These are phyloP conservation scores for Picea glauca DNA, from an alignment of 75 land plant genomes.

Conservation along the genomic window DNA sequence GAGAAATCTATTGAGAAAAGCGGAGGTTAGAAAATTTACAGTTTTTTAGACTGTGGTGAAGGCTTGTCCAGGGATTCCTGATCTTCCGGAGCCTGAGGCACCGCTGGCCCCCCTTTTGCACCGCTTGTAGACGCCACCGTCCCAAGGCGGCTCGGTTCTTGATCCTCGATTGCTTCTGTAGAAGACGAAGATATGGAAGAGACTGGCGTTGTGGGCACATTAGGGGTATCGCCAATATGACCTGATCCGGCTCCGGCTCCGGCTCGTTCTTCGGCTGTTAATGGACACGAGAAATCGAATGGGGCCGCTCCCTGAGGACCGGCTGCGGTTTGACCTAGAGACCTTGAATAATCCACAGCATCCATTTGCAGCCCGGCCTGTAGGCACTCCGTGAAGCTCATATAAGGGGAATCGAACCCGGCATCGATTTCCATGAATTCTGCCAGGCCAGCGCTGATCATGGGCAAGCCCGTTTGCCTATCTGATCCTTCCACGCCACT, in stretches of 20 bases:
- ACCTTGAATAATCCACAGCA: background rate
- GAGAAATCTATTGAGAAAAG: background rate
- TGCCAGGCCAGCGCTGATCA: background rate
- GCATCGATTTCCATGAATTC: slow-evolving; percentile 7
- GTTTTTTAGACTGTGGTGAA: slow-evolving; percentile 32
- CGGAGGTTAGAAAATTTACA: slow-evolving; percentile 12
- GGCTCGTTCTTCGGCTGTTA: slow-evolving; percentile 14
- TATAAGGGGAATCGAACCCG: slow-evolving; percentile 17
- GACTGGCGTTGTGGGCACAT: slow-evolving; percentile 27
- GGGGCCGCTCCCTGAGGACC: slow-evolving; percentile 16
- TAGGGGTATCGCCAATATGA: background rate
- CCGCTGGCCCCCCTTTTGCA: background rate
- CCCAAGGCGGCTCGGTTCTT: slow-evolving; percentile 12
- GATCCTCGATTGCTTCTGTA: slow-evolving; percentile 25
- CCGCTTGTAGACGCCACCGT: background rate
- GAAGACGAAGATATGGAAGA: slow-evolving; percentile 45
- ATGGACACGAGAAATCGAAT: slow-evolving; percentile 20
- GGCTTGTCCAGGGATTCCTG: slow-evolving; percentile 8
- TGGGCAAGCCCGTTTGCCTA: background rate
- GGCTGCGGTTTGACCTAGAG: slow-evolving; percentile 14
- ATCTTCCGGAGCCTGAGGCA: background rate
- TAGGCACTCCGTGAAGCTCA: slow-evolving; percentile 41
- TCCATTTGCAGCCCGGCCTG: slow-evolving; percentile 14
- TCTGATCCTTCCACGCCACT: background rate
- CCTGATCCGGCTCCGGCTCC: slow-evolving; percentile 1